Base-by-base conservation (phyloP, 257 asterid species). In the Plantago major region DNA sequence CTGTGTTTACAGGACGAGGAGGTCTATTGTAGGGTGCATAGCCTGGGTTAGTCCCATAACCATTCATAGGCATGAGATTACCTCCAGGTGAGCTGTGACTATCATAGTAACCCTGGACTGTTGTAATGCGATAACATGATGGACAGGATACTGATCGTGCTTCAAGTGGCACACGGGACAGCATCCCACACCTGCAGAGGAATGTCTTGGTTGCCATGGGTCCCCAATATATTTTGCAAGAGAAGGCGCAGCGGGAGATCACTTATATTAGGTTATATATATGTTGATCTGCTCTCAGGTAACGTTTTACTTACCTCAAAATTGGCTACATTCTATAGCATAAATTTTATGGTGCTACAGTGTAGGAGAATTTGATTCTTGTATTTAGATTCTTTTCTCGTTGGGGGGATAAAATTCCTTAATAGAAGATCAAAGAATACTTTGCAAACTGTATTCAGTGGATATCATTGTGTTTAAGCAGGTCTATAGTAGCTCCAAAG, bases 141-240 rank as follows among this genome's bases (percentile, higher is more conserved):
- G 85, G 84, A 51, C 96, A 85, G 26, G 10, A 17, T 10, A 75
- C 18, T 55, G 64, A 18, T 56, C 72, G 79, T 60, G 81, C 76
- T 12, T 67, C 79, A 26, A 65, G 33, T 38, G 82, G 80, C 52
- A 74, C 83, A 13, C 51, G 37, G 47, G 74, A 64, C 9, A 55
- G 65, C 68, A 45, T 51, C 30, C 83, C 69, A 53, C 95, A 88
- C 55, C 63, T 73, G 78, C 96, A 88, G 63, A 46, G 48, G 46
- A 72, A 48, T 74, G 71, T 72, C 76, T 79, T 79, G 8, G 70
- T 70, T 38, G 70, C 86, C 95, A 86, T 86, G 66, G 46, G 9
- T 1, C 16, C 50, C 19, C 17, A 13, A 53, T 5, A 40, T 64
- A 62, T 48, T 57, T 77, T 14, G 65, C 30, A 56, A 28, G 37